Evolutionary conservation across 2,329 filamentous ascomycete genomes (phyloP), one percentile per base, ranked within the genome.

Genomic region (Paracoccidioides brasiliensis): DNA sequence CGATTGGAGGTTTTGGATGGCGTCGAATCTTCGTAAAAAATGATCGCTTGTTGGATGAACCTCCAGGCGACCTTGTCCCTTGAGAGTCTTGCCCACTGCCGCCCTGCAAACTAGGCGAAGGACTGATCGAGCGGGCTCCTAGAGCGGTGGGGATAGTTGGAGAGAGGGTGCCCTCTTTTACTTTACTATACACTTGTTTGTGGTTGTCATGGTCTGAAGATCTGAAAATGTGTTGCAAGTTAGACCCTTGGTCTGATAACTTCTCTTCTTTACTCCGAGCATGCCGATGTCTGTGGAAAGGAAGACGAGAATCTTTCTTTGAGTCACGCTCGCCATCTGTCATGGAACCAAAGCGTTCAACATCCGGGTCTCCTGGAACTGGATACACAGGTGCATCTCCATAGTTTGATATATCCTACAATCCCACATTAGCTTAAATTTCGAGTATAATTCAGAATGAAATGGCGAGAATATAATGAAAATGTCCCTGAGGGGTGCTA

Each of bases 311-410:
- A 71, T 82, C 59, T 73, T 74, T 67, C 70, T 77, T 60, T 72
- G 75, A 55, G 66, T 71, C 56, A 64, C 67, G 60, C 44, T 53
- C 55, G 2, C 10, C 30, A 38, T 37, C 40, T 6, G 51, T 12
- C 22, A 53, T n/a, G 3, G 6, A 10, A 22, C 35, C 9, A 32
- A 54, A 54, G 61, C 85, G 83, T 57, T 86, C 81, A 67, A 80
- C 81, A 69, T 89, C 85, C 46, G 82, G 80, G 9, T 84, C 83
- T 43, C 80, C 81, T 59, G 87, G 80, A 58, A 80, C 82, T 62
- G 84, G 79, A 66, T 85, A 80, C 54, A 90, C 83, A 35, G 86
- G 87, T 46, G 86, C 86, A 70, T 90, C 86, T 58, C 86, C 87
- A 72, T 84, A 88, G 61, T 83, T 81, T 48, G 81, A 81, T 64